Evolutionary conservation across 2,329 filamentous ascomycete species (phyloP).

Genomic region (Aspergillus luchuensis): DNA sequence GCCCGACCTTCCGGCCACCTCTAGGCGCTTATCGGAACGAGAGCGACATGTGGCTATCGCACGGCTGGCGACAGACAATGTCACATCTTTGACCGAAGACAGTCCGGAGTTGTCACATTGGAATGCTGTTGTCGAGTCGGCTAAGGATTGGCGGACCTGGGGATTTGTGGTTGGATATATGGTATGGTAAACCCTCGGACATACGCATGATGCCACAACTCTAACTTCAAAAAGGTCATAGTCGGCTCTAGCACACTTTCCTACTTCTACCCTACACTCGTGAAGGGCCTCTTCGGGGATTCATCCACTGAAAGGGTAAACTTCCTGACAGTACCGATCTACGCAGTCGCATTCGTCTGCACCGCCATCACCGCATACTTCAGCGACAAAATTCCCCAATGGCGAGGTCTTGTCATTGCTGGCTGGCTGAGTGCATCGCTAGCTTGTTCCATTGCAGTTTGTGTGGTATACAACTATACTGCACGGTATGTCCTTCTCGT

Average conservation of each 20-base stretch:
- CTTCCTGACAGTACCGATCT: constrained; percentile 51
- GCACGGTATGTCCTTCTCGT: constrained; percentile 59
- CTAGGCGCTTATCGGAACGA: constrained; percentile 41
- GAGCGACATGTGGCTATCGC: constrained; percentile 27
- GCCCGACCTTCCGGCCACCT: constrained; percentile 54
- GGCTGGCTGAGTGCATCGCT: constrained; percentile 50
- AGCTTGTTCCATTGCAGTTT: constrained; percentile 45
- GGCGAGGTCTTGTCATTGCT: constrained; percentile 54
- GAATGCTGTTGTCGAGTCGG: constrained; percentile 22
- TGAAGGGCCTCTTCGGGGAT: constrained; percentile 26
- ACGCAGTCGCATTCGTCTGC: constrained; percentile 55
- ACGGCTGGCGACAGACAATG: constrained; percentile 24
- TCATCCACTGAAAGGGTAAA: constrained; percentile 29
- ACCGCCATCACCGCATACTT: constrained; percentile 51
- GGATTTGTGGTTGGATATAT: constrained; percentile 47
- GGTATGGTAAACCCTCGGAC: constrained; percentile 6
- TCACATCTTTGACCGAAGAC: constrained; percentile 21
- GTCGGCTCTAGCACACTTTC: constrained; percentile 40
- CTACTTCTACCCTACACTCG: constrained; percentile 36
- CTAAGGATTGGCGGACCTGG: constrained; percentile 42
- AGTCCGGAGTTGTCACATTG: constrained; percentile 18
- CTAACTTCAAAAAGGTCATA: constrained; percentile 27
- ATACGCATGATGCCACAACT: background rate
- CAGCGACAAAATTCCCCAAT: constrained; percentile 49
- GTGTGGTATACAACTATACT: constrained; percentile 53